phyloP scores from a whole-genome alignment of 2,329 filamentous ascomycete genomes.

The Pyricularia pennisetigena region DNA sequence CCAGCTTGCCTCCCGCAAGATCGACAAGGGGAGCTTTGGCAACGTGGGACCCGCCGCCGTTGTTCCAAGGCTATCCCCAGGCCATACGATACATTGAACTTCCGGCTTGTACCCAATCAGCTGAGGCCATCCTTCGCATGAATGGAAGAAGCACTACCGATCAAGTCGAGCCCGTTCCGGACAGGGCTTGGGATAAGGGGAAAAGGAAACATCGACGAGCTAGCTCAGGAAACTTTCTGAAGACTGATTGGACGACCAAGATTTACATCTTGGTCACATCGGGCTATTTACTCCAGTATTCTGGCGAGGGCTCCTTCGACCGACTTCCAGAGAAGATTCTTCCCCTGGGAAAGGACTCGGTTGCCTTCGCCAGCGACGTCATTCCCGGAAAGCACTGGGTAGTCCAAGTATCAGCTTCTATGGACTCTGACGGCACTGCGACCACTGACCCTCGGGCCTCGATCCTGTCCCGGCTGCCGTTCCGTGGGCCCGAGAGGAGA shows the following conservation, averaged over 20 bases:
- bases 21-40: constrained; percentile 22
- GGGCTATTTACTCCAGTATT: constrained; percentile 66
- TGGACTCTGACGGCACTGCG: constrained; percentile 45
- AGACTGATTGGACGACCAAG: constrained; percentile 59
- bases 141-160: constrained; percentile 40
- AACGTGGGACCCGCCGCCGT: constrained; percentile 59
- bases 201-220: constrained; percentile 39
- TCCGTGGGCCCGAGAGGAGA: constrained; percentile 46
- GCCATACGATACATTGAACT: constrained; percentile 66
- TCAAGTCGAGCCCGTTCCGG: constrained; percentile 13
- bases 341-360: constrained; percentile 62
- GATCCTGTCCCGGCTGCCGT: constrained; percentile 54
- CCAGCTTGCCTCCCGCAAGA: background rate
- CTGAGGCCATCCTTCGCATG: constrained; percentile 58
- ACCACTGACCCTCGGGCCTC: constrained; percentile 42
- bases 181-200: constrained; percentile 17
- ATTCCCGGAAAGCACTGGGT: constrained; percentile 77
- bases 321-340: constrained; percentile 65
- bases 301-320: constrained; percentile 59
- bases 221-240: constrained; percentile 27
- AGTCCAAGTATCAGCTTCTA: constrained; percentile 60
- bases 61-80: constrained; percentile 84
- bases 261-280: constrained; percentile 62
- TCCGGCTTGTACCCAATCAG: constrained; percentile 54
- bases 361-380: constrained; percentile 70